A percentile compares a stretch with the other conserved stretches of the same genome.
phyloP scores from a whole-genome alignment of 2,329 filamentous ascomycete genomes.

The Tolypocladium amazonense region DNA sequence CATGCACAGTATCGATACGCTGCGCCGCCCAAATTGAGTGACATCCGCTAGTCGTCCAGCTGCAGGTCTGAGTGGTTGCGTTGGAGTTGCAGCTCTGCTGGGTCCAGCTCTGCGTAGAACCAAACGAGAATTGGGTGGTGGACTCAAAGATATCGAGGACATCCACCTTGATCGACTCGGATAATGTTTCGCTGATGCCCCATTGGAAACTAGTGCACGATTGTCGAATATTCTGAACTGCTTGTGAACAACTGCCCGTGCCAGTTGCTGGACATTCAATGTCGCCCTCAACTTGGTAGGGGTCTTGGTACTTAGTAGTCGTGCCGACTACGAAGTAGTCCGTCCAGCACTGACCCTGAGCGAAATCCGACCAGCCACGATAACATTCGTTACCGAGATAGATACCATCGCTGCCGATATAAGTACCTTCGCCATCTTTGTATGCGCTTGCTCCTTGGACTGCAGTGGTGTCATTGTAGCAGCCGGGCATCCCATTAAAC shows the following conservation, averaged over 20 bases:
- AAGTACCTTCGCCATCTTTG: not conserved
- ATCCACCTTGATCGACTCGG: too few relatives aligned
- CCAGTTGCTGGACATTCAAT: not conserved
- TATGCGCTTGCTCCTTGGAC: not conserved
- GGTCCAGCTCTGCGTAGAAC: constrained; percentile 39
- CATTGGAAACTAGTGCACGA: not conserved
- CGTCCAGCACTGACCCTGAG: not conserved
- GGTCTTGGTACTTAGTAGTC: not conserved
- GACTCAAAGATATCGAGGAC: too few relatives aligned
- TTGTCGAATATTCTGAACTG: not conserved
- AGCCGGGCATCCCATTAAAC: not conserved
- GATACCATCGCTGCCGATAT: not conserved
- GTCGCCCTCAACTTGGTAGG: not conserved
- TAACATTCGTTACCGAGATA: not conserved
- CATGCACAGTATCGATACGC: not conserved
- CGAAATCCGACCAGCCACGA: not conserved
- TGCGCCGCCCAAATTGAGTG: not conserved
- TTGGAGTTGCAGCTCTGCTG: constrained; percentile 21
- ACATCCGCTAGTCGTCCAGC: not conserved
- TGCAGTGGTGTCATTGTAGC: not conserved
- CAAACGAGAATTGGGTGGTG: constrained; percentile 20
- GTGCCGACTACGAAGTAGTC: not conserved
- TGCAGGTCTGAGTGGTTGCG: not conserved
- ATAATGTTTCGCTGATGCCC: not conserved
- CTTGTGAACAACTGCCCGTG: not conserved